Evolutionary conservation across 768 basidiomycete genomes (phyloP), one percentile per base, ranked within the genome.

Genomic region (Hypsizygus marmoreus): DNA sequence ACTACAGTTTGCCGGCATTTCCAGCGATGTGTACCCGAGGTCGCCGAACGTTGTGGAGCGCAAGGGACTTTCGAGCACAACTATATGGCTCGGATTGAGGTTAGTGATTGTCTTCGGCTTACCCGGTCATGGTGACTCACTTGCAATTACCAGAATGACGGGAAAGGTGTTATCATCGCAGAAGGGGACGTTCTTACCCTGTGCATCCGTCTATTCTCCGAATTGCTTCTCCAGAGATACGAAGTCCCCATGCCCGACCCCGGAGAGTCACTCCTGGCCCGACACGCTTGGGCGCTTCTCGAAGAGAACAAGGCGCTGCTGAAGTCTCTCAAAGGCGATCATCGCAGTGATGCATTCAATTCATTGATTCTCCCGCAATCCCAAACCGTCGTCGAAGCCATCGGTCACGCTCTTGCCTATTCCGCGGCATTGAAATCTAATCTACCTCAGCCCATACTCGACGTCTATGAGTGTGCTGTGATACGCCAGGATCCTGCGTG

Each of bases 41-140:
- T 84, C n/a, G 70, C 79, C 4, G 84, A 86, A 50, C 72, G 84
- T 9, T 83, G 79, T 45, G 84, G 84, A 37, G 84, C 81, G 2
- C 82, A 84, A 60, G 82, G 84, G 2, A 75, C 80, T 0, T 84
- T 83, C 44, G 82, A 80, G 40, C 75, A 78, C 43, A 86, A 85
- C 54, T 77, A 80, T 53, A 75, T 84, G 68, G 73, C 76, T 4
- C 68, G 68, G 33, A 71, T 79, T 23, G 75, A 81, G 68, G 82
- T 81, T 44, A 54, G 55, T 49, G 17, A 28, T 26, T 34, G 43
- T 28, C 35, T 28, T 50, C 37, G 12, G 32, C 30, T 43, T 38
- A 34, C 22, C 9, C 11, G 26, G 6, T 50, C 44, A 20, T 39
- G 48, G 13, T 17, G 35, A 19, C 51, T 51, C 29, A 56, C 39